Evolutionary conservation across 441 rosid genomes (phyloP).

Genomic region (Pelargonium australe): DNA sequence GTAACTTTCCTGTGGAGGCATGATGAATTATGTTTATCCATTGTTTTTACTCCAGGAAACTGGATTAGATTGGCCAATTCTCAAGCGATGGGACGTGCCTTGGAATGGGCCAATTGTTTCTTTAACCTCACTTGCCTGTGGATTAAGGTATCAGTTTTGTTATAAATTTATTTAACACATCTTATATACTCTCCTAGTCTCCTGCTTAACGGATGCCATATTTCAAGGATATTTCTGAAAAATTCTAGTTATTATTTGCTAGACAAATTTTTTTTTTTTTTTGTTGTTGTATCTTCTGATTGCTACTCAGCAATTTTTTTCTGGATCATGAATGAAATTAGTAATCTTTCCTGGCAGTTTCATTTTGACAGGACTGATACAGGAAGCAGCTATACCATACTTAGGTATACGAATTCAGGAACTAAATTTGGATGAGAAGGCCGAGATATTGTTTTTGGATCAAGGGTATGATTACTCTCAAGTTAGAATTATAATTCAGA

Average conservation of each 20-base stretch:
- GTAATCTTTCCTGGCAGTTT: slow-evolving; percentile 84
- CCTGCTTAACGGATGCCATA: not conserved
- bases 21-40: not conserved
- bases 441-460: slow-evolving; percentile 65
- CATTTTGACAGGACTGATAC: slow-evolving; percentile 83
- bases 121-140: slow-evolving; percentile 86
- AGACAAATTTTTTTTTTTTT: not conserved
- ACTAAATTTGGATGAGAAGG: slow-evolving; percentile 74
- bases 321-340: slow-evolving; percentile 24
- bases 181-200: too few species aligned
- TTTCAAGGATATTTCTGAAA: not conserved
- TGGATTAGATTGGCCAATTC: slow-evolving; percentile 52
- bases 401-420: slow-evolving; percentile 58
- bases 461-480: slow-evolving; percentile 48
- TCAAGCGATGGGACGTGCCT: slow-evolving; percentile 83
- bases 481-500: not conserved
- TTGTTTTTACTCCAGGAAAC: slow-evolving; percentile 26
- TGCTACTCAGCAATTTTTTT: not conserved
- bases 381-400: slow-evolving; percentile 52
- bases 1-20: not conserved
- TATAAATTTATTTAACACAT: too few species aligned
- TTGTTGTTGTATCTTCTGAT: not conserved
- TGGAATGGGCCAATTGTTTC: slow-evolving; percentile 89
- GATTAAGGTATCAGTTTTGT: slow-evolving; percentile 51
- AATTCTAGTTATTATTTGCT: too few species aligned